phyloP scores from a whole-genome alignment of 257 asterid species.

The Oldenlandia corymbosa region DNA sequence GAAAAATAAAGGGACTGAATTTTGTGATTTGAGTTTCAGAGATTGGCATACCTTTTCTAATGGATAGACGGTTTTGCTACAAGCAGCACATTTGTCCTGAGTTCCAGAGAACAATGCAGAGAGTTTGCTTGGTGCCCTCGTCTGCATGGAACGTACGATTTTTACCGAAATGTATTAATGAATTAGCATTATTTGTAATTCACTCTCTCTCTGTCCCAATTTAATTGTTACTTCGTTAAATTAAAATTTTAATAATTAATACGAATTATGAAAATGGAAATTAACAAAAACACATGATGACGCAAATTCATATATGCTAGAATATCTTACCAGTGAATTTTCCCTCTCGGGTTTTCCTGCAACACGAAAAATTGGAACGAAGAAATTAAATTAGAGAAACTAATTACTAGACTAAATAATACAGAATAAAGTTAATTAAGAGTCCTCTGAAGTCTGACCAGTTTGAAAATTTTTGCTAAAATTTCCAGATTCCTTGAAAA shows the following conservation, averaged over 20 bases:
- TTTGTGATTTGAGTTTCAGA: neutral
- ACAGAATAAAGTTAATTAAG: neutral
- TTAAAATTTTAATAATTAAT: no score
- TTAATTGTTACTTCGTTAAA: no score
- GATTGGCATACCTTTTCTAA: conserved; percentile 57
- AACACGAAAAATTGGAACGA: neutral
- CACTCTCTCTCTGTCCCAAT: no score
- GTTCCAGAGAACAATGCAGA: conserved; percentile 84
- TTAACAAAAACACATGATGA: no score
- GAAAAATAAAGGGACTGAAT: no score
- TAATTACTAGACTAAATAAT: no score
- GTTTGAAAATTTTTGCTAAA: conserved; percentile 48
- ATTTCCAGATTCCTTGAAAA: conserved; percentile 51
- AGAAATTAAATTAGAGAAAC: neutral
- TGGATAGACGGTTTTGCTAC: conserved; percentile 76
- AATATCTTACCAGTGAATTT: conserved; percentile 30
- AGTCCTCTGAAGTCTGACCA: conserved; percentile 10
- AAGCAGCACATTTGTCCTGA: conserved; percentile 70
- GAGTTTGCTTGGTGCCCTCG: conserved; percentile 63
- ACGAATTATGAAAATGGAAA: no score
- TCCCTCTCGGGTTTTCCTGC: conserved; percentile 35
- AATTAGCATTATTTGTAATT: no score
- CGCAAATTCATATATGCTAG: no score
- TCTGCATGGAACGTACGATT: no score
- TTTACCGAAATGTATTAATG: no score